phyloP scores from a whole-genome alignment of 345 rosid species.

The Salix brachista region DNA sequence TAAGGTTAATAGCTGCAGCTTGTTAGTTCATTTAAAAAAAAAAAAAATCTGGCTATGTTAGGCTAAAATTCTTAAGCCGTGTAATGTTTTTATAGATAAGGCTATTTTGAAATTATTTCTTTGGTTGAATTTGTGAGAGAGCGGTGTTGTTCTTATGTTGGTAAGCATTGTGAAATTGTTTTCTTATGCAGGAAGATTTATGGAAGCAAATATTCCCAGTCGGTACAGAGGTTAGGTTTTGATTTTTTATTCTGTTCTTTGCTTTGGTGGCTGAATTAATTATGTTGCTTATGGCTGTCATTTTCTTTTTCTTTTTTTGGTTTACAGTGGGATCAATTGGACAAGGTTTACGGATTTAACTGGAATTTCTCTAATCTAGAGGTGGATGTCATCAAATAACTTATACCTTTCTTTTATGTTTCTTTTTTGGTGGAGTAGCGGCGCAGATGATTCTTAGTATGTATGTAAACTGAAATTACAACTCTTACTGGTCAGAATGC shows the following conservation, averaged over 20 bases:
- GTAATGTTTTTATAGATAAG: background rate
- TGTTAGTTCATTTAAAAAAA: background rate
- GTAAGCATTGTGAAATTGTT: slow-evolving; percentile 5
- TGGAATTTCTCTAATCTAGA: slow-evolving; percentile 89
- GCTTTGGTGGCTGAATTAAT: background rate
- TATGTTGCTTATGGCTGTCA: slow-evolving; percentile 10
- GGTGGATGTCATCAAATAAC: slow-evolving; percentile 44
- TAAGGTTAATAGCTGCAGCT: background rate
- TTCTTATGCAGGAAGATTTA: slow-evolving; percentile 65
- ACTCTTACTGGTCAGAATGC: slow-evolving; percentile 49
- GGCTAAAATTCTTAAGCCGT: background rate
- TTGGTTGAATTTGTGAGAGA: background rate
- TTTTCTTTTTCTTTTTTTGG: background rate
- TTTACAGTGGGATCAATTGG: slow-evolving; percentile 90
- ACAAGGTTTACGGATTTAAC: slow-evolving; percentile 56
- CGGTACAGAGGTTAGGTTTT: slow-evolving; percentile 75
- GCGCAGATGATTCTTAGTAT: background rate
- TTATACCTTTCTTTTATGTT: background rate
- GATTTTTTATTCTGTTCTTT: slow-evolving; percentile 1
- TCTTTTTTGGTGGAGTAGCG: background rate
- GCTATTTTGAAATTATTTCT: background rate
- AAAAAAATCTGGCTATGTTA: background rate
- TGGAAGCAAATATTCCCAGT: slow-evolving; percentile 86
- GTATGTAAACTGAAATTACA: slow-evolving; percentile 5
- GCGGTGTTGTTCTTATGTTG: background rate